Conservation (phyloP, 129 eudicot species). For the Chrysanthemum makinoi region DNA sequence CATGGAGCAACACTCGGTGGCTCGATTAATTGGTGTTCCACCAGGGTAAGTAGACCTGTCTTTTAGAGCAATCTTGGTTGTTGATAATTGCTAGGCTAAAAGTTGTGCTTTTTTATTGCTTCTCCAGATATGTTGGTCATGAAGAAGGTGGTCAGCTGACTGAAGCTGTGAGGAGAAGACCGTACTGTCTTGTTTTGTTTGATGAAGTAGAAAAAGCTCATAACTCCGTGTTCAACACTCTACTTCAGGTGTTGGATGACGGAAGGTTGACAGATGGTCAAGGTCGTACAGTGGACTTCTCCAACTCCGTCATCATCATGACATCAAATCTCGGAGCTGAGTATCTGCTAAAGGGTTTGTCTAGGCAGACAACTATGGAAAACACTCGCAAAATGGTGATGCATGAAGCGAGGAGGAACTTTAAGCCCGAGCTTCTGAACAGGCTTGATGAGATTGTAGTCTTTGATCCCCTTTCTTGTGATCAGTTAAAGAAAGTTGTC, state of each 20-base stretch:
- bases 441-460: constrained; percentile 91
- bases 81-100: not conserved
- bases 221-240: constrained; percentile 66
- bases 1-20: constrained; percentile 96
- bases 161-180: constrained; percentile 89
- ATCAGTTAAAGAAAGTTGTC: constrained; percentile 73
- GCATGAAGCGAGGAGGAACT: constrained; percentile 88
- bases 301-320: constrained; percentile 87
- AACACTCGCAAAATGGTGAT: constrained; percentile 71
- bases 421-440: constrained; percentile 83
- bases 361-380: constrained; percentile 69
- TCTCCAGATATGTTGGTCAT: constrained; percentile 76
- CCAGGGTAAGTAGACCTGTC: constrained; percentile 60
- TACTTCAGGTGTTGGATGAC: constrained; percentile 88
- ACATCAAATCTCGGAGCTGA: constrained; percentile 97
- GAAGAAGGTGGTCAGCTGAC: constrained; percentile 98
- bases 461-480: constrained; percentile 91
- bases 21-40: constrained; percentile 92
- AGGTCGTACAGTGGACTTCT: constrained; percentile 92
- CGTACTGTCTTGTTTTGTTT: constrained; percentile 76
- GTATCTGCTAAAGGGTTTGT: constrained; percentile 61
- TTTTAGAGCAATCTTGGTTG: not conserved
- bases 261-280: constrained; percentile 97
- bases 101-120: not conserved
- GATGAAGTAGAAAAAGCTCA: constrained; percentile 97